Base-by-base conservation (phyloP, 805 yeast genomes). In the Cyberlindnera meyerae region DNA sequence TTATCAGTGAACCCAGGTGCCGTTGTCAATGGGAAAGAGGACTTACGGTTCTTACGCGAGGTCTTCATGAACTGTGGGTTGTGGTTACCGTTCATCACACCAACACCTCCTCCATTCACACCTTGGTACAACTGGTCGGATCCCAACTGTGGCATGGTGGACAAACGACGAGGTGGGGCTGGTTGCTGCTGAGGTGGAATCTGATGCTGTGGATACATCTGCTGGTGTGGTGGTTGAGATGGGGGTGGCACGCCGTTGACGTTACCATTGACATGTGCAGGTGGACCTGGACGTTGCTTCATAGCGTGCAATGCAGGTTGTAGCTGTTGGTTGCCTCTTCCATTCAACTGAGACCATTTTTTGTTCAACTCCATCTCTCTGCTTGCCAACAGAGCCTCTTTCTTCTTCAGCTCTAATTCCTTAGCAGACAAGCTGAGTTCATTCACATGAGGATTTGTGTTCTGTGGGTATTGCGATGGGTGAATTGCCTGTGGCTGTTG, bases 31-130 rank as follows among this genome's bases (percentile, higher is more conserved):
- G 66, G 55, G 43, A 61, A 49, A 2, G 65, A 54, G 1, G 72
- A 66, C 42, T 64, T 66, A 43, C 75, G 58, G 40, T 65, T 65
- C 52, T 70, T 70, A 46, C 74, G 57, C 5, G 68, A 61, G n/a
- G 73, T 63, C 25, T 68, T 65, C 39, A 44, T 56, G 40, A 55
- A 48, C 32, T 39, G 47, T 24, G 44, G 44, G 27, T 24, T 40
- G 39, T 33, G 44, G 28, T 29, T 36, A 6, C 39, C 42, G 13
- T 27, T 36, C 45, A 35, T 39, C 4, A 18, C 36, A 24, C 33
- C 33, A 11, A 33, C 34, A 18, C 39, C 36, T n/a, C 39, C 42
- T 27, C 39, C 34, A 16, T 34, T 40, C 14, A 42, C 33, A n/a
- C 49, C 43, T 20, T 29, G 22, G 24, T 39, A 39, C 16, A 42